Percentiles rank a stretch among this genome's conserved stretches.
Evolutionary conservation across 306 rosid species (phyloP).

Genomic region (Arachis hypogaea): DNA sequence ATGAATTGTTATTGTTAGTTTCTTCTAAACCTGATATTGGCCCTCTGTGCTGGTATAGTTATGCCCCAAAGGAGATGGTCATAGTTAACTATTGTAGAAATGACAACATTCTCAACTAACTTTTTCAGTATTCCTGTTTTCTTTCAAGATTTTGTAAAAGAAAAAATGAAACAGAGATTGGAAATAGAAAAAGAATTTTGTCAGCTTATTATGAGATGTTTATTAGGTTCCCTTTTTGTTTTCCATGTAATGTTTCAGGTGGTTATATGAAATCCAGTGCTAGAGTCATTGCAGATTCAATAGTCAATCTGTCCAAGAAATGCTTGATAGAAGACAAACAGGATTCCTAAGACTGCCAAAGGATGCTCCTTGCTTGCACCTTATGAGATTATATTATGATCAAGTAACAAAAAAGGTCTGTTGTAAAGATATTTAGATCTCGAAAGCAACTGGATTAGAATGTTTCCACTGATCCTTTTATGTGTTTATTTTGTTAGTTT

Average conservation of each 20-base stretch:
- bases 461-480: constrained; percentile 10
- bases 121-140: neutral
- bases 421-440: constrained; percentile 22
- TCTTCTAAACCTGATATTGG: neutral
- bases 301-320: constrained; percentile 70
- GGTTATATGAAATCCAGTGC: constrained; percentile 97
- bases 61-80: constrained; percentile 11
- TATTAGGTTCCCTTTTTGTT: constrained; percentile 4
- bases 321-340: constrained; percentile 58
- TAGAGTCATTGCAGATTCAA: constrained; percentile 85
- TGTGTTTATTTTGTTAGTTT: too few relatives aligned
- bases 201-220: constrained; percentile 23
- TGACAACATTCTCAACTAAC: neutral
- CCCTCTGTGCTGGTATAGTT: constrained; percentile 1
- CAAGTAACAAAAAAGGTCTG: constrained; percentile 9
- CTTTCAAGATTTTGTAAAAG: neutral
- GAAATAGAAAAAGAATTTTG: neutral
- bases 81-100: neutral
- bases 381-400: neutral
- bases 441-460: neutral
- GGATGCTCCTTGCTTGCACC: constrained; percentile 32
- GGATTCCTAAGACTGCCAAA: constrained; percentile 25
- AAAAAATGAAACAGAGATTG: too few relatives aligned
- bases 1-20: neutral
- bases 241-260: constrained; percentile 56